Evolutionary conservation across 179 eudicot genomes (phyloP).

Genomic region (Spergularia azorica): DNA sequence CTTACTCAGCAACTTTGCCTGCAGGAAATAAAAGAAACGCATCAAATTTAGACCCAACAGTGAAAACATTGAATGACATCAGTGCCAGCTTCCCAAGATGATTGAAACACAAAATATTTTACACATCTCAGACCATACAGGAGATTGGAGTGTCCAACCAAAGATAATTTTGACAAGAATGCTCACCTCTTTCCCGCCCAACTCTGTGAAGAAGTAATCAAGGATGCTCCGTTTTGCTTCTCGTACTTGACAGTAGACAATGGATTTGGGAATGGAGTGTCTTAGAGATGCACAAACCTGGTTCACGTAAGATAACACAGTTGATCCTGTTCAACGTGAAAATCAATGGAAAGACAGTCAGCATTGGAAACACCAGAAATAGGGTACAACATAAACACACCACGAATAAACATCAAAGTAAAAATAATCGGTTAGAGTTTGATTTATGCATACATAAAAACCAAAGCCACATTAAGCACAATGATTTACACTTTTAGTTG

Average conservation of each 20-base stretch:
- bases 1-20: slow-evolving; percentile 64
- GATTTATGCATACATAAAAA: not conserved
- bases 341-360: not conserved
- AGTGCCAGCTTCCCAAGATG: no score
- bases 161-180: not conserved
- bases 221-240: slow-evolving; percentile 94
- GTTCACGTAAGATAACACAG: slow-evolving; percentile 78
- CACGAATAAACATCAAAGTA: not conserved
- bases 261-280: slow-evolving; percentile 88
- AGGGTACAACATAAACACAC: not conserved
- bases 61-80: not conserved
- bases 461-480: not conserved
- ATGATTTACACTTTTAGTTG: not conserved
- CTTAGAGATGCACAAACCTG: slow-evolving; percentile 84
- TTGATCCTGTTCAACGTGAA: slow-evolving; percentile 56
- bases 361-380: not conserved
- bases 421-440: no score
- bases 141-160: not conserved
- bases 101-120: no score
- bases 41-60: not conserved
- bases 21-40: slow-evolving; percentile 12
- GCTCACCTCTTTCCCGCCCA: slow-evolving; percentile 86
- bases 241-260: slow-evolving; percentile 97
- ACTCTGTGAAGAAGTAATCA: slow-evolving; percentile 80
- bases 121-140: no score